Evolutionary conservation across 129 eudicot species (phyloP).

Genomic region (Glebionis coronaria): DNA sequence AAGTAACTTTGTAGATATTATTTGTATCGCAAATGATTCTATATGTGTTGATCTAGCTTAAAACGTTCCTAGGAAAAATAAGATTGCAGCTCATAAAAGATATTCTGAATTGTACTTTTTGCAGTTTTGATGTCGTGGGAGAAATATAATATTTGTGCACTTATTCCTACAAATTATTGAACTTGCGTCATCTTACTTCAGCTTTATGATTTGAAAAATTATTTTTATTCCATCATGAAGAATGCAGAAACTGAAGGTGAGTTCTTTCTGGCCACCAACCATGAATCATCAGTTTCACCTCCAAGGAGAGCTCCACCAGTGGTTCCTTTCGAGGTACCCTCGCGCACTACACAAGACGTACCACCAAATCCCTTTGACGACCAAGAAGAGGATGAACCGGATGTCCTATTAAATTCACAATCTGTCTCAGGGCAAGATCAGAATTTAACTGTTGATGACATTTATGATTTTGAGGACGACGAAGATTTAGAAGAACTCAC

Average conservation of each 20-base stretch:
- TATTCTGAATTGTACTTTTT: background rate
- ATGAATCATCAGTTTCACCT: constrained; percentile 87
- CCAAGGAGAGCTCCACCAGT: constrained; percentile 82
- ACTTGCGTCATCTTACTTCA: constrained; percentile 25
- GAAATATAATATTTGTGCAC: constrained; percentile 4
- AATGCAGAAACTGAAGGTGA: constrained; percentile 75
- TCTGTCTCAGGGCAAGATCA: constrained; percentile 63
- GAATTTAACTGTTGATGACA: constrained; percentile 87
- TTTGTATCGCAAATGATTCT: constrained; percentile 3
- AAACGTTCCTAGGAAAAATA: constrained; percentile 4
- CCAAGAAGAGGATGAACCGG: constrained; percentile 55
- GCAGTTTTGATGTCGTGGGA: constrained; percentile 7
- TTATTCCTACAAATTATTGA: constrained; percentile 25
- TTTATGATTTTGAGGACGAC: constrained; percentile 87
- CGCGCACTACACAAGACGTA: constrained; percentile 54
- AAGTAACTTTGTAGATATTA: background rate
- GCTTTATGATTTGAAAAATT: constrained; percentile 9
- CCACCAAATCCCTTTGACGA: constrained; percentile 56
- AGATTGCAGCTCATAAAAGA: constrained; percentile 1
- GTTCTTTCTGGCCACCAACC: constrained; percentile 79
- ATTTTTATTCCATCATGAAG: constrained; percentile 41
- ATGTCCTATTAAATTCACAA: constrained; percentile 45
- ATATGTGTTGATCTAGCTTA: background rate
- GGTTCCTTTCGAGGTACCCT: constrained; percentile 53
- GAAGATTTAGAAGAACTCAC: constrained; percentile 70